Percentiles rank a stretch among this genome's conserved stretches.
Evolutionary conservation across 306 rosid species (phyloP).

Genomic region (Prunus mongolica): DNA sequence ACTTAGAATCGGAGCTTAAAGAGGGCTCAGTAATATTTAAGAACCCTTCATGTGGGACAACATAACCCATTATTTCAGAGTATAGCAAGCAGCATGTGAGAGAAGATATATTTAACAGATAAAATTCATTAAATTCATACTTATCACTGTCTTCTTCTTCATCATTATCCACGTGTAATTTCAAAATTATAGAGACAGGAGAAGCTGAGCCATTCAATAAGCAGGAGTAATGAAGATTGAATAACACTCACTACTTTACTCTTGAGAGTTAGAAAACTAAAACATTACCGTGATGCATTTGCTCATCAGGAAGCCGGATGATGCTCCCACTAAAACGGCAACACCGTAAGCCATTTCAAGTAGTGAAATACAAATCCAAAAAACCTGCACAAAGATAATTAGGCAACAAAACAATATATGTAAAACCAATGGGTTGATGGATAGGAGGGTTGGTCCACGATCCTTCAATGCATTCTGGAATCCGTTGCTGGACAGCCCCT

Average conservation of each 20-base stretch:
- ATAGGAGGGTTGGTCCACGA: no score
- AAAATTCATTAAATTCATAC: not conserved
- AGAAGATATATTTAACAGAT: not conserved
- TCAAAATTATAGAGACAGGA: not conserved
- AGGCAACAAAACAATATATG: constrained; percentile 5
- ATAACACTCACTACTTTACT: not conserved
- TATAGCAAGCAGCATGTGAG: no score
- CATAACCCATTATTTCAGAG: not conserved
- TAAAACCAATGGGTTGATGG: not conserved
- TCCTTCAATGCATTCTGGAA: no score
- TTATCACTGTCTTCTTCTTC: not conserved
- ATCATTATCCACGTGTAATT: not conserved
- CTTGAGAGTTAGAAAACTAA: not conserved
- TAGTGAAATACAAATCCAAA: constrained; percentile 84
- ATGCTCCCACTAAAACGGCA: constrained; percentile 70
- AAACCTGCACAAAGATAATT: constrained; percentile 55
- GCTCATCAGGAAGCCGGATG: constrained; percentile 72
- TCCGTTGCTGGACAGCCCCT: no score
- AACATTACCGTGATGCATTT: constrained; percentile 67
- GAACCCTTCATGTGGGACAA: not conserved
- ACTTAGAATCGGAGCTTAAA: not conserved
- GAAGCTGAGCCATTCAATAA: not conserved
- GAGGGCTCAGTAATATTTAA: not conserved
- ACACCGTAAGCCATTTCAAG: constrained; percentile 81
- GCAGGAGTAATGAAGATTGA: not conserved